Percentiles rank a stretch among this genome's conserved stretches.
Evolutionary conservation across 345 rosid genomes (phyloP).

Genomic region (Durio zibethinus): DNA sequence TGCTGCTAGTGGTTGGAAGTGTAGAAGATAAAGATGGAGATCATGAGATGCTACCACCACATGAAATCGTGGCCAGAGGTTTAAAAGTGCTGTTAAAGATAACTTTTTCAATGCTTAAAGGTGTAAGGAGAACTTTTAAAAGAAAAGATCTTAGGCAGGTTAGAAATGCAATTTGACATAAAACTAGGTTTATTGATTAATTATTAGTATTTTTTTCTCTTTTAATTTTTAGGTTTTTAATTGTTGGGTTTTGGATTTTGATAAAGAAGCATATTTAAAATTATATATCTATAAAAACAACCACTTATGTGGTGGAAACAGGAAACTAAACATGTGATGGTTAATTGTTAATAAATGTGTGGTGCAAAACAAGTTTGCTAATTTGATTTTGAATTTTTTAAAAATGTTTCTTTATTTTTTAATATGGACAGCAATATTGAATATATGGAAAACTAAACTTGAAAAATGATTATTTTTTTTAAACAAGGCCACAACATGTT

Average conservation of each 20-base stretch:
- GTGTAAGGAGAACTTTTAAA: constrained; percentile 56
- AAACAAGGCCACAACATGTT: too few species aligned
- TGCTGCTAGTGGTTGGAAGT: too few species aligned
- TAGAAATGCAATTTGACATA: constrained; percentile 51
- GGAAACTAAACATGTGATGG: background rate
- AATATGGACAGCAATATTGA: too few species aligned
- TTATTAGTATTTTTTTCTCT: background rate
- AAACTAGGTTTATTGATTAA: constrained; percentile 57
- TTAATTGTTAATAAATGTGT: background rate
- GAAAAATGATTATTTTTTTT: too few species aligned
- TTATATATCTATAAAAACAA: too few species aligned
- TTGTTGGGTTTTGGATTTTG: too few species aligned
- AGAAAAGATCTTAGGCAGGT: constrained; percentile 65
- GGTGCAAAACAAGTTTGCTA: background rate
- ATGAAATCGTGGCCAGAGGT: constrained; percentile 52
- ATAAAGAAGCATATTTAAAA: too few species aligned
- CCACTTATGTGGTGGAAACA: background rate
- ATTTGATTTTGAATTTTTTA: background rate
- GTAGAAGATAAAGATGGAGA: constrained; percentile 30
- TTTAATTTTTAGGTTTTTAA: background rate
- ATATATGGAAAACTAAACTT: too few species aligned
- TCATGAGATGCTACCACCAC: constrained; percentile 55
- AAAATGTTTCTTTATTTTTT: too few species aligned
- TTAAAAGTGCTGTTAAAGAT: constrained; percentile 37
- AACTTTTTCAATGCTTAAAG: constrained; percentile 55